Evolutionary conservation across 345 rosid species (phyloP).

Genomic region (Fremontodendron californicum): DNA sequence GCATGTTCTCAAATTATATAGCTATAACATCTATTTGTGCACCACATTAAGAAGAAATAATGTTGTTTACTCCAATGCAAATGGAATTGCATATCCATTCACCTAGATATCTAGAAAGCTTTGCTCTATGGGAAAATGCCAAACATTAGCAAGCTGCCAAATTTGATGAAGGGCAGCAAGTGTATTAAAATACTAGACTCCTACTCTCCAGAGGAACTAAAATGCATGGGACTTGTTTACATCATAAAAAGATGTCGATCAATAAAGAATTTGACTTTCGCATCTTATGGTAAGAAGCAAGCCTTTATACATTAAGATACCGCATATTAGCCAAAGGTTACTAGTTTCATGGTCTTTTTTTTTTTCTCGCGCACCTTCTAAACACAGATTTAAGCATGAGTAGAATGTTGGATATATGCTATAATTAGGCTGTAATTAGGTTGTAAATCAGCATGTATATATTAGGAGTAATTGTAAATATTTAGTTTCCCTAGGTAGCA

Average conservation of each 20-base stretch:
- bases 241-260: too few species aligned
- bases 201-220: too few species aligned
- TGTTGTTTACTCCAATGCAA: neutral
- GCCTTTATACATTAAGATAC: neutral
- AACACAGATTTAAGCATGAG: neutral
- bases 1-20: neutral
- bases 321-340: neutral
- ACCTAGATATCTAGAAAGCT: neutral
- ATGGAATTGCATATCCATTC: neutral
- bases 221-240: too few species aligned
- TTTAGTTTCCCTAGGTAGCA: too few species aligned
- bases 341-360: neutral
- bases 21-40: neutral
- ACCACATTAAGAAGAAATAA: neutral
- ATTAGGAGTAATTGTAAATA: too few species aligned
- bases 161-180: neutral
- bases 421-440: too few species aligned
- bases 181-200: neutral
- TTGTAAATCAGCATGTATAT: too few species aligned
- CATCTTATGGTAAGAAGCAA: neutral
- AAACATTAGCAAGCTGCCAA: neutral
- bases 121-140: neutral
- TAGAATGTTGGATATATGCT: too few species aligned
- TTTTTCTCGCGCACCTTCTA: neutral
- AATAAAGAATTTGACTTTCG: too few species aligned